A percentile compares a stretch with the other conserved stretches of the same genome.
Evolutionary conservation across 352 stramenopile species (phyloP).

Genomic region (Globisporangium spiculum): DNA sequence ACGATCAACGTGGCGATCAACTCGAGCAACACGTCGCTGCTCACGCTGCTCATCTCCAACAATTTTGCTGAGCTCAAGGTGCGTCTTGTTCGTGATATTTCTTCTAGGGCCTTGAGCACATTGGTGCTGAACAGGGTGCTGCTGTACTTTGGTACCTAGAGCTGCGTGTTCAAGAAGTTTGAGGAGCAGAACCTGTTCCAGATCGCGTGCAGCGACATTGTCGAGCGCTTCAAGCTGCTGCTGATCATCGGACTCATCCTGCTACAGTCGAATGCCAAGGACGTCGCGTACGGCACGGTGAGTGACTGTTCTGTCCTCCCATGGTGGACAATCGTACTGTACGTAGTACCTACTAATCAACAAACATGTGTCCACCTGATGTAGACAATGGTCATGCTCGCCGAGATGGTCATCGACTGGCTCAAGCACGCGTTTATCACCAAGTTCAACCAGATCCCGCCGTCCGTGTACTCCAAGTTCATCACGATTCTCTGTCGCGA

Average conservation of each 20-base stretch:
- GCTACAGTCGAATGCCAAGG: slow-evolving; percentile 80
- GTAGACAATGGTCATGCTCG: slow-evolving; percentile 86
- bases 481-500: slow-evolving; percentile 93
- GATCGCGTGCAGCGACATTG: slow-evolving; percentile 96
- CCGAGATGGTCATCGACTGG: slow-evolving; percentile 97
- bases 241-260: slow-evolving; percentile 95
- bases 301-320: slow-evolving; percentile 11
- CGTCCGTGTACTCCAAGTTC: slow-evolving; percentile 94
- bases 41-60: slow-evolving; percentile 95
- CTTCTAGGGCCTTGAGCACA: too few relatives aligned
- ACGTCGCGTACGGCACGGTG: slow-evolving; percentile 78
- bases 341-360: neutral
- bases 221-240: slow-evolving; percentile 97
- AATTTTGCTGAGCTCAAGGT: slow-evolving; percentile 99
- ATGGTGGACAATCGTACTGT: neutral
- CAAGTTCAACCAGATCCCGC: slow-evolving; percentile 98
- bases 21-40: slow-evolving; percentile 91
- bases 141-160: slow-evolving; percentile 23
- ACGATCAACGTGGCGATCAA: slow-evolving; percentile 98
- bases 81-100: too few relatives aligned
- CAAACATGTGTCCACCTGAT: slow-evolving; percentile 1
- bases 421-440: slow-evolving; percentile 99
- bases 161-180: slow-evolving; percentile 98
- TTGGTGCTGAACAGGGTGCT: too few relatives aligned
- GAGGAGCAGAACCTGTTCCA: slow-evolving; percentile 97